Conservation (phyloP, 768 basidiomycete species). For the Tylopilus balloui region DNA sequence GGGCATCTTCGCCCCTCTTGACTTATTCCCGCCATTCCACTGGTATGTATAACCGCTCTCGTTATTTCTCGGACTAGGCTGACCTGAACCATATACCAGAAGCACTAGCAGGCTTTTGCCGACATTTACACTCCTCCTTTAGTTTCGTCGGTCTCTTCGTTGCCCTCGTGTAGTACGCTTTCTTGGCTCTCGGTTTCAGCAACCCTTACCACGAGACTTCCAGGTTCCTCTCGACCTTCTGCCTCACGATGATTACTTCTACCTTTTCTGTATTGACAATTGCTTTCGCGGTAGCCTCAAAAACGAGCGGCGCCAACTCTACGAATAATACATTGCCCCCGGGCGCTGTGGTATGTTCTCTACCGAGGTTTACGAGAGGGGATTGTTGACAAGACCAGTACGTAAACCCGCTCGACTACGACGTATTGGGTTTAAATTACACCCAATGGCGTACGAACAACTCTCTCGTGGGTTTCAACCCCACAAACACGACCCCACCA, state of each 20-base stretch:
- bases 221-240: neutral
- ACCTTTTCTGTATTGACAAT: constrained; percentile 3
- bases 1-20: neutral
- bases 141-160: too few relatives aligned
- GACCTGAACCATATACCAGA: too few relatives aligned
- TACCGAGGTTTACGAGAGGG: neutral
- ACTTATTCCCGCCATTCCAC: neutral
- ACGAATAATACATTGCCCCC: constrained; percentile 13
- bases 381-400: constrained; percentile 32
- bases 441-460: constrained; percentile 34
- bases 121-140: too few relatives aligned
- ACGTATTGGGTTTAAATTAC: constrained; percentile 48
- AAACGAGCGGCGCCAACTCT: neutral
- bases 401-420: constrained; percentile 47
- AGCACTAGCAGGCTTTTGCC: too few relatives aligned
- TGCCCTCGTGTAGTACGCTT: too few relatives aligned
- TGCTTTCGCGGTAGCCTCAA: neutral
- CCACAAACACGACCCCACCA: constrained; percentile 51
- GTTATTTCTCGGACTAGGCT: too few relatives aligned
- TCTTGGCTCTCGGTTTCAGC: too few relatives aligned
- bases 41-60: neutral
- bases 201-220: too few relatives aligned
- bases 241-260: neutral
- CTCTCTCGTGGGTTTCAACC: constrained; percentile 51
- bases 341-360: constrained; percentile 22